Evolutionary conservation across 2,329 filamentous ascomycete genomes (phyloP).

Genomic region (Nemania sp.): DNA sequence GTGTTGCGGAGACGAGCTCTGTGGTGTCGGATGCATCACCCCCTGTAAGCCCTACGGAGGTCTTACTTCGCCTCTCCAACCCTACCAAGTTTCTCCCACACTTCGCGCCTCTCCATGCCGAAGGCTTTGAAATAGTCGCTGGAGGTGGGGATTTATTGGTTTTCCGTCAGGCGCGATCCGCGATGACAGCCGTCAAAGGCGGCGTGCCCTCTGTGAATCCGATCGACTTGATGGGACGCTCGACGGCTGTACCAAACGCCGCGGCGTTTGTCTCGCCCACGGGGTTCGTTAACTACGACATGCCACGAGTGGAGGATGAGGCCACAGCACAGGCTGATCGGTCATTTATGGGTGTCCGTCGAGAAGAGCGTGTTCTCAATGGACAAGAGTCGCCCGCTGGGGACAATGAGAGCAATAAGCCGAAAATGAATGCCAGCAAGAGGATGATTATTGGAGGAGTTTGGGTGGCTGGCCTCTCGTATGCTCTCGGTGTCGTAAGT

Average conservation of each 20-base stretch:
- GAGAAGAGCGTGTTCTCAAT: constrained; percentile 55
- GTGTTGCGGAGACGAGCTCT: constrained; percentile 64
- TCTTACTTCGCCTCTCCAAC: constrained; percentile 63
- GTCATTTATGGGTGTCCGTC: constrained; percentile 50
- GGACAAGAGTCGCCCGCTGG: constrained; percentile 41
- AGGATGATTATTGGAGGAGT: constrained; percentile 58
- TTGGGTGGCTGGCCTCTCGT: constrained; percentile 60
- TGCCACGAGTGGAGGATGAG: constrained; percentile 41
- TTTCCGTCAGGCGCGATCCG: constrained; percentile 62
- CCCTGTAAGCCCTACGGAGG: constrained; percentile 62
- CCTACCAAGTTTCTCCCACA: constrained; percentile 69
- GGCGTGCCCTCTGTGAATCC: constrained; percentile 54
- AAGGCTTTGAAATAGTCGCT: constrained; percentile 70
- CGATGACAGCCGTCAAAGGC: constrained; percentile 20
- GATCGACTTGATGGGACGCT: constrained; percentile 58
- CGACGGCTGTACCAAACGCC: constrained; percentile 48
- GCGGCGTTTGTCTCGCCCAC: constrained; percentile 68
- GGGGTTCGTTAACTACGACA: constrained; percentile 66
- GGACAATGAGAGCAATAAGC: constrained; percentile 36
- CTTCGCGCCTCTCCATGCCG: constrained; percentile 59
- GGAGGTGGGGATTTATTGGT: constrained; percentile 67
- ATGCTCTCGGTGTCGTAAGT: constrained; percentile 61
- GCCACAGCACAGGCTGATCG: constrained; percentile 43
- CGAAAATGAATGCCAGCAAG: constrained; percentile 49
- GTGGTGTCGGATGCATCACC: constrained; percentile 52